Percentiles rank a stretch among this genome's conserved stretches.
Conservation (phyloP, 2,329 filamentous ascomycete species). For the Epichloe aotearoae region DNA sequence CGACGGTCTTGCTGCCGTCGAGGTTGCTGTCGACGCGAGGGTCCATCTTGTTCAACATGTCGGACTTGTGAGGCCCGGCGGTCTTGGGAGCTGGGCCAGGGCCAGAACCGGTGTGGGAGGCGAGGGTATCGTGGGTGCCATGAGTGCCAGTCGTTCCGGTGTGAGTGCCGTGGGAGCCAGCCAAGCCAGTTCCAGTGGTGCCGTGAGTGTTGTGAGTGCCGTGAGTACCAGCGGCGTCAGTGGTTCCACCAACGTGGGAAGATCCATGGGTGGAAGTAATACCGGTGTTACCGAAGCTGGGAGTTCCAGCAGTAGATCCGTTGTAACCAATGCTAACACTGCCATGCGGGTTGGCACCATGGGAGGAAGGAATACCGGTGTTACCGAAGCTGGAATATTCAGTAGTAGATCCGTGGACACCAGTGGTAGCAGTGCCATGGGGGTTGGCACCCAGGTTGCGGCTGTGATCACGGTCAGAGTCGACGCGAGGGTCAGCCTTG, state of each 20-base stretch:
- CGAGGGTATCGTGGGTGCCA: not conserved
- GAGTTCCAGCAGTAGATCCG: conserved; percentile 1
- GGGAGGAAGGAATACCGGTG: conserved; percentile 13
- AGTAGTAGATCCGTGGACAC: not conserved
- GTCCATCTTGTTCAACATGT: conserved; percentile 41
- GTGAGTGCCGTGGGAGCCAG: not conserved
- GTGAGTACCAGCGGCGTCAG: conserved; percentile 24
- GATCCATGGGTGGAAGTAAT: too few species aligned
- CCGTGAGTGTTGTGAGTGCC: not conserved
- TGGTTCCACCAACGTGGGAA: too few species aligned
- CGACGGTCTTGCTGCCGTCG: conserved; percentile 40
- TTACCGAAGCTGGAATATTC: conserved; percentile 6
- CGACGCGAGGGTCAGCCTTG: conserved; percentile 38
- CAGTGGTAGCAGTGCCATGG: conserved; percentile 10
- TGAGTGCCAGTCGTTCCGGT: too few species aligned
- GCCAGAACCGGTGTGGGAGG: conserved; percentile 7
- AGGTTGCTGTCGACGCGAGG: conserved; percentile 42
- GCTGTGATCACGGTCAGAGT: conserved; percentile 35
- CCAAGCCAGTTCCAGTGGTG: too few species aligned
- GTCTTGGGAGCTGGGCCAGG: conserved; percentile 22
- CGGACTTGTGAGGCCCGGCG: conserved; percentile 33
- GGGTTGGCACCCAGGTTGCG: conserved; percentile 19
- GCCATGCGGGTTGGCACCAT: conserved; percentile 18
- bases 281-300: too few species aligned
- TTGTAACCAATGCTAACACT: conserved; percentile 2